Percentiles rank a stretch among this genome's conserved stretches.
Evolutionary conservation across 768 basidiomycete species (phyloP).

Genomic region (Suillus tomentosus): DNA sequence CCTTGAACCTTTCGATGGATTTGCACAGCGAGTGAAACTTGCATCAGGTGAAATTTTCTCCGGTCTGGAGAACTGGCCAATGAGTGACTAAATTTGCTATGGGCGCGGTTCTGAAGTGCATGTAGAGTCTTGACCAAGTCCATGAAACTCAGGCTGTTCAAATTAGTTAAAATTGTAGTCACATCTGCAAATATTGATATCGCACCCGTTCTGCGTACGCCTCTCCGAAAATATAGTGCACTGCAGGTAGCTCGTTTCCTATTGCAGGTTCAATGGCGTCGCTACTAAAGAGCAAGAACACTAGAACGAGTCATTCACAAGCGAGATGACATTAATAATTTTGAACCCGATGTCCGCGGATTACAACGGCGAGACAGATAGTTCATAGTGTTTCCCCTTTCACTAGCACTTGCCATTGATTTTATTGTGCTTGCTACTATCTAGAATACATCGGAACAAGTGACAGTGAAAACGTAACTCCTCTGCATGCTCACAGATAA

Average conservation of each 20-base stretch:
- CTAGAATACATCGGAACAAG: constrained; percentile 1
- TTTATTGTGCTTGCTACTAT: background rate
- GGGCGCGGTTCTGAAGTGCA: background rate
- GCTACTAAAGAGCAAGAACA: background rate
- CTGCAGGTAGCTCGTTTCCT: background rate
- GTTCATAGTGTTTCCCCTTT: background rate
- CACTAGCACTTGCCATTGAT: background rate
- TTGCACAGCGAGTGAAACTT: background rate
- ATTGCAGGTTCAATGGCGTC: background rate
- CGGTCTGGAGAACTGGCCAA: background rate
- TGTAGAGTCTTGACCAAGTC: background rate
- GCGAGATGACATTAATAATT: background rate
- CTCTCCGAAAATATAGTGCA: background rate
- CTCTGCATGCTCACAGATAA: constrained; percentile 57
- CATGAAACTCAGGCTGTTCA: background rate
- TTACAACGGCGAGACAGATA: background rate
- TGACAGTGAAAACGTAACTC: background rate
- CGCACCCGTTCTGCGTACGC: background rate
- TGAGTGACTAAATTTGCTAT: background rate
- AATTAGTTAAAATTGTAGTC: background rate
- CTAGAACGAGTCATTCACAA: background rate
- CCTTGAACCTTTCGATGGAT: background rate
- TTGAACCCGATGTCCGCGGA: background rate
- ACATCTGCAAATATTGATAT: background rate
- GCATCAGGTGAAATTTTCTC: background rate